Percentiles rank a stretch among this genome's conserved stretches.
These are phyloP conservation scores for Phytophthora citrophthora DNA, from an alignment of 352 stramenopile genomes.

Conservation along the genomic window DNA sequence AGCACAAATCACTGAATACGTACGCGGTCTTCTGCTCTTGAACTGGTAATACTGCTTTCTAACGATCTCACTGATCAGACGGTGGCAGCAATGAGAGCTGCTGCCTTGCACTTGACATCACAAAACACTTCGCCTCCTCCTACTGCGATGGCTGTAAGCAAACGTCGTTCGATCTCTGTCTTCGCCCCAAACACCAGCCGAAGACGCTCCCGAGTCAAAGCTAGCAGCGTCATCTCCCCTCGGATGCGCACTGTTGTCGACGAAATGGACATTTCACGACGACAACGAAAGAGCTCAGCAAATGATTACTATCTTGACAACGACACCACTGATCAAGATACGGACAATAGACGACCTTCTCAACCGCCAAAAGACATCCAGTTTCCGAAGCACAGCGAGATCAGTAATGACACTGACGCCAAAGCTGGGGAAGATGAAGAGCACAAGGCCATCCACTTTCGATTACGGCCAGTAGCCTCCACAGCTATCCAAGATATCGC, in stretches of 20 bases:
- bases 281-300: slow-evolving; percentile 3
- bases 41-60: not conserved
- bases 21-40: slow-evolving; percentile 14
- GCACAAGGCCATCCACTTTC: slow-evolving; percentile 62
- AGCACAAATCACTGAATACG: slow-evolving; percentile 47
- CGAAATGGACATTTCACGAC: slow-evolving; percentile 8
- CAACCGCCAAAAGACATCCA: slow-evolving; percentile 10
- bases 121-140: not conserved
- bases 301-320: slow-evolving; percentile 1
- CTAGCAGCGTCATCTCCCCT: slow-evolving; percentile 35
- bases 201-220: slow-evolving; percentile 19
- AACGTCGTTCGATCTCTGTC: slow-evolving; percentile 18
- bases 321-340: not conserved
- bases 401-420: slow-evolving; percentile 3
- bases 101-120: slow-evolving; percentile 30
- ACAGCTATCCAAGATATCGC: slow-evolving; percentile 48
- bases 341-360: not conserved
- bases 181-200: not conserved
- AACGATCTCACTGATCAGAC: slow-evolving; percentile 32
- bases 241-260: slow-evolving; percentile 19
- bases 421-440: slow-evolving; percentile 40
- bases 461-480: slow-evolving; percentile 47
- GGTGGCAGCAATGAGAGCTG: slow-evolving; percentile 49
- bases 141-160: not conserved
- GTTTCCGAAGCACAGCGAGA: slow-evolving; percentile 20